Percentiles rank a stretch among this genome's conserved stretches.
phyloP scores from a whole-genome alignment of 345 rosid species.

The Psidium guajava region DNA sequence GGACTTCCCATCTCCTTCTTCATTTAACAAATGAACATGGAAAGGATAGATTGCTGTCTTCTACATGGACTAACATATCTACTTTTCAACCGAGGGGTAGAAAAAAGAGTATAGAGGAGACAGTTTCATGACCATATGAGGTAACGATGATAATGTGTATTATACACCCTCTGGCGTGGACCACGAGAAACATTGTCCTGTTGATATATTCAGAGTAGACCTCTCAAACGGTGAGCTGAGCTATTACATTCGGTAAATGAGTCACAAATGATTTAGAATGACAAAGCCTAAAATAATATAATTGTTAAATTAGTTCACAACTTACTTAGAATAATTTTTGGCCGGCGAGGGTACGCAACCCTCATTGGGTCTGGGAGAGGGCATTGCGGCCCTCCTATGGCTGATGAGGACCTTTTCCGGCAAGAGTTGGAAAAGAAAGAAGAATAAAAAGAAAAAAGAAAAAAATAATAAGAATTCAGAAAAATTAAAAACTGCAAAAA shows the following conservation, averaged over 20 bases:
- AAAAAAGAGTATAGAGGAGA: not conserved
- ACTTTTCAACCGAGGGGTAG: not conserved
- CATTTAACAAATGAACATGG: not conserved
- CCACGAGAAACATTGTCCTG: not conserved
- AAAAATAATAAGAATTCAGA: too few relatives aligned
- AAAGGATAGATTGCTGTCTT: not conserved
- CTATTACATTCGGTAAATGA: too few relatives aligned
- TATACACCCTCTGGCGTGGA: not conserved
- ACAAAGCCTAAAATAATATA: too few relatives aligned
- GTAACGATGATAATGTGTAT: not conserved
- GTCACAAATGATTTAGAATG: too few relatives aligned
- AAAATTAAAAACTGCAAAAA: not conserved
- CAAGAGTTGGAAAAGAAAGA: not conserved
- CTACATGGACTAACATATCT: not conserved
- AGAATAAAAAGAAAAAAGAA: not conserved
- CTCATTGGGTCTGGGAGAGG: not conserved
- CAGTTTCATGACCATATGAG: not conserved
- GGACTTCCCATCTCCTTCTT: not conserved
- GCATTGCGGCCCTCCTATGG: fast-evolving
- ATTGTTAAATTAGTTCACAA: too few relatives aligned
- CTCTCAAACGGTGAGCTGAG: too few relatives aligned
- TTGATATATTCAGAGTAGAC: not conserved
- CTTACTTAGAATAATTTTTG: too few relatives aligned
- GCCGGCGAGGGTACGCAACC: not conserved
- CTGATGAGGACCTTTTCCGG: fast-evolving